These are phyloP conservation scores for Sugiyamaella boreocaroliniensis DNA, from an alignment of 805 yeast genomes.

Conservation along the genomic window DNA sequence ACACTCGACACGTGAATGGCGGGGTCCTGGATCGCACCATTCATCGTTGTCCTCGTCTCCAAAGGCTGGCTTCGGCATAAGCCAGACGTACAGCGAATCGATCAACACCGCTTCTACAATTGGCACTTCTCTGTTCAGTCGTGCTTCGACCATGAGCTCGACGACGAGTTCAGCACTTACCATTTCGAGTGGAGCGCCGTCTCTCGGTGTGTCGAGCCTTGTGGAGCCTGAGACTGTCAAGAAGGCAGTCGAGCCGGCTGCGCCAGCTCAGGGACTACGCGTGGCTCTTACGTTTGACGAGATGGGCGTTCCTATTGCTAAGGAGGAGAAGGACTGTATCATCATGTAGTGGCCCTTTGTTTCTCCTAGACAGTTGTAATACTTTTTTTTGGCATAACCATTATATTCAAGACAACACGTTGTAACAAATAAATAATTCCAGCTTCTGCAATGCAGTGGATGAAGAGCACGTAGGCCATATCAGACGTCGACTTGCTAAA, in stretches of 20 bases:
- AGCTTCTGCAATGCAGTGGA: too few relatives aligned
- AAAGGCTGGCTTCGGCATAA: neutral
- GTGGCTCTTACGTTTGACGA: slow-evolving; percentile 32
- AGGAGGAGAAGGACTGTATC: slow-evolving; percentile 25
- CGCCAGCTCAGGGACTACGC: neutral
- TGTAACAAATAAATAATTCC: slow-evolving; percentile 1
- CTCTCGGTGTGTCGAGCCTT: neutral
- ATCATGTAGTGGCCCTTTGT: slow-evolving; percentile 21
- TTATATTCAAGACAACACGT: neutral
- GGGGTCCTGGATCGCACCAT: neutral
- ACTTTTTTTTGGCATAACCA: too few relatives aligned
- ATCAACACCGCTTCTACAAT: neutral
- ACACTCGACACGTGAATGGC: neutral
- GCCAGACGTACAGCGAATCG: neutral
- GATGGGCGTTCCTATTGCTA: slow-evolving; percentile 28
- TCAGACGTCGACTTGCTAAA: too few relatives aligned
- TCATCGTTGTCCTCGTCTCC: neutral
- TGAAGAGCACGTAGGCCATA: neutral
- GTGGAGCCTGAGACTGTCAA: neutral
- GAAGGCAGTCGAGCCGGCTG: neutral
- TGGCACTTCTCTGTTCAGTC: slow-evolving; percentile 1
- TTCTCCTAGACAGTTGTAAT: neutral
- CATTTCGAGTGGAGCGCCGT: neutral
- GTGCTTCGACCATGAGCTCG: slow-evolving; percentile 11
- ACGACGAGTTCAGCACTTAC: neutral